Percentiles rank a stretch among this genome's conserved stretches.
Conservation (phyloP, 805 yeast species). For the Candida glaebosa region DNA sequence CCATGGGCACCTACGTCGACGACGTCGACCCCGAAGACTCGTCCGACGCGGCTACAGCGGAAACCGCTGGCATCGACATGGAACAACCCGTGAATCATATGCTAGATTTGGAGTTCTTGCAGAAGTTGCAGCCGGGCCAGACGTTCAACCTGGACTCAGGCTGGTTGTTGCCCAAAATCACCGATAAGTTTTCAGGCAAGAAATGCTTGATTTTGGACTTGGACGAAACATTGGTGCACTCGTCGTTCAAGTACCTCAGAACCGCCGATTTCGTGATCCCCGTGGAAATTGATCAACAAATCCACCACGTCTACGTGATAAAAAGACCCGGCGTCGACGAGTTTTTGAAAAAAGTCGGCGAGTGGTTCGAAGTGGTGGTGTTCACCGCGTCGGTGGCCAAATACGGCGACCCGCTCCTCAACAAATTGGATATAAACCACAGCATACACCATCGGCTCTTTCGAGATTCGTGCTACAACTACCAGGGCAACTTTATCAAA, state of each 20-base stretch:
- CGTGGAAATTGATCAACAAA: constrained; percentile 89
- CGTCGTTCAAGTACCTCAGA: constrained; percentile 85
- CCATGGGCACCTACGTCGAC: constrained; percentile 2
- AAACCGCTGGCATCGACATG: neutral
- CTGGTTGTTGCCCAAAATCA: constrained; percentile 55
- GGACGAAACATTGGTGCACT: constrained; percentile 95
- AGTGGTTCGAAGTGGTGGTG: constrained; percentile 89
- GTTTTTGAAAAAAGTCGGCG: constrained; percentile 77
- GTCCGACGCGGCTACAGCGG: neutral
- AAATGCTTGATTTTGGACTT: constrained; percentile 89
- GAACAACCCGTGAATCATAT: constrained; percentile 2
- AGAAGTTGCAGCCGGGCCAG: constrained; percentile 70
- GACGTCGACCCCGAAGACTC: constrained; percentile 1
- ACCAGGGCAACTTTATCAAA: constrained; percentile 93
- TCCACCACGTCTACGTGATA: constrained; percentile 92
- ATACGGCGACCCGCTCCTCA: constrained; percentile 93
- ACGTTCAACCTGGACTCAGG: constrained; percentile 60
- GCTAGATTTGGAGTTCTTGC: constrained; percentile 46
- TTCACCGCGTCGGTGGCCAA: constrained; percentile 95
- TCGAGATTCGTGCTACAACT: constrained; percentile 90
- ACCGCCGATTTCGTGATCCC: constrained; percentile 97
- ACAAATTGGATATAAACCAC: constrained; percentile 74
- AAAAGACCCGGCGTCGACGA: constrained; percentile 98
- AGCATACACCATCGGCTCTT: constrained; percentile 87
- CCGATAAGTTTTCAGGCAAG: constrained; percentile 49